Base-by-base conservation (phyloP, 2,329 filamentous ascomycete genomes). In the Phialophora macrospora region DNA sequence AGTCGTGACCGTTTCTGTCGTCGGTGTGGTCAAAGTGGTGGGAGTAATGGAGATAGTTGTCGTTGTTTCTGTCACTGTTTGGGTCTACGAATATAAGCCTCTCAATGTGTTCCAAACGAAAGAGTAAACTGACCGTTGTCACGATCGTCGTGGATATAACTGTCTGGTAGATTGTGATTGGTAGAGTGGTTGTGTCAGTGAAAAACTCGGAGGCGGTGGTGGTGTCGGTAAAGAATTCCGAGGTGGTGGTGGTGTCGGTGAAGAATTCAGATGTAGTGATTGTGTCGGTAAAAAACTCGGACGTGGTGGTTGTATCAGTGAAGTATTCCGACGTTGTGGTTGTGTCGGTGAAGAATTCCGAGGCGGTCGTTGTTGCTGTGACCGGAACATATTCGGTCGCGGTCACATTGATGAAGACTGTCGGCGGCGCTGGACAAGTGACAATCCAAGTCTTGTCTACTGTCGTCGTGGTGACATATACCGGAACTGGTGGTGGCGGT, bases 121-220 rank as follows among this genome's bases (percentile, higher is more conserved):
- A 44, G 38, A 44, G 17, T n/a, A 8, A n/a, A 44, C 38, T 48
- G 24, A 67, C 65, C 62, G 65, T 61, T 3, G 67, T 69, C 14
- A 67, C 17, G 7, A 69, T 44, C 3, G 62, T 67, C 6, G 67
- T 69, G n/a, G 67, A 69, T 11, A 66, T 69, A 22, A 69, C 63
- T 14, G 67, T 69, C 48, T 67, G 67, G 54, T 63, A 69, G 28
- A 69, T 67, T 26, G 67, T 69, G 32, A 69, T 65, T 22, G 68
- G 64, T 32, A 52, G 55, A 52, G 67, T 69, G 30, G 67, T 69
- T 32, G 67, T 67, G 41, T 62, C 30, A n/a, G 52, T 51, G 56
- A 56, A 68, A n/a, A 55, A 60, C 22, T 57, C 14, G 17, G 58
- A 52, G 9, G 63, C 56, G 24, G 67, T 69, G 38, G 65, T 67